Conservation (phyloP, 164 flowering plant genomes). For the Aristolochia fimbriata region DNA sequence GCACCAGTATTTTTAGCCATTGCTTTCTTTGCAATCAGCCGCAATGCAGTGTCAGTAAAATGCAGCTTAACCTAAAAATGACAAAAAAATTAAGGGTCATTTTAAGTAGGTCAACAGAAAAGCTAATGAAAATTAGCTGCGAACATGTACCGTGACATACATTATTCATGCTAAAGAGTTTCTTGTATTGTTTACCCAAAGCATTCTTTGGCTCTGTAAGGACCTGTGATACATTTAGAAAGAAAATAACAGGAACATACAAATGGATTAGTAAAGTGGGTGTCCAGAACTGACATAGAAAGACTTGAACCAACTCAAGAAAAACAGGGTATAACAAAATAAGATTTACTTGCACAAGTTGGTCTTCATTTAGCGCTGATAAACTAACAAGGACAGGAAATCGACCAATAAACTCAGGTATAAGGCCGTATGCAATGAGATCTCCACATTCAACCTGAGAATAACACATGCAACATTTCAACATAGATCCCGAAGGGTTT, state of each 20-base stretch:
- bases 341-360: slow-evolving; percentile 75
- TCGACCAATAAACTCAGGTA: slow-evolving; percentile 98
- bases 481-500: background rate
- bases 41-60: slow-evolving; percentile 68
- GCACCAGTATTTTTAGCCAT: slow-evolving; percentile 96
- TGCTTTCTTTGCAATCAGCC: slow-evolving; percentile 75
- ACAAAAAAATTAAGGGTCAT: background rate
- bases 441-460: slow-evolving; percentile 95
- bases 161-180: slow-evolving; percentile 85
- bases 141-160: slow-evolving; percentile 31
- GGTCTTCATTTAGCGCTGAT: slow-evolving; percentile 86
- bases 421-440: slow-evolving; percentile 89
- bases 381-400: slow-evolving; percentile 90
- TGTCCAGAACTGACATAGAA: background rate
- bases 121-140: background rate
- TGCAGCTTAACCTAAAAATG: slow-evolving; percentile 79
- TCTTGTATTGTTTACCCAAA: slow-evolving; percentile 94
- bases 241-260: too few relatives aligned
- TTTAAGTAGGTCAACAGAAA: background rate
- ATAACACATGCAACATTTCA: slow-evolving; percentile 1
- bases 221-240: slow-evolving; percentile 33
- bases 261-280: too few relatives aligned
- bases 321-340: background rate
- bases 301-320: background rate
- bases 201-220: slow-evolving; percentile 94